These are phyloP conservation scores for Astraeus odoratus DNA, from an alignment of 768 basidiomycete species.

Conservation along the genomic window DNA sequence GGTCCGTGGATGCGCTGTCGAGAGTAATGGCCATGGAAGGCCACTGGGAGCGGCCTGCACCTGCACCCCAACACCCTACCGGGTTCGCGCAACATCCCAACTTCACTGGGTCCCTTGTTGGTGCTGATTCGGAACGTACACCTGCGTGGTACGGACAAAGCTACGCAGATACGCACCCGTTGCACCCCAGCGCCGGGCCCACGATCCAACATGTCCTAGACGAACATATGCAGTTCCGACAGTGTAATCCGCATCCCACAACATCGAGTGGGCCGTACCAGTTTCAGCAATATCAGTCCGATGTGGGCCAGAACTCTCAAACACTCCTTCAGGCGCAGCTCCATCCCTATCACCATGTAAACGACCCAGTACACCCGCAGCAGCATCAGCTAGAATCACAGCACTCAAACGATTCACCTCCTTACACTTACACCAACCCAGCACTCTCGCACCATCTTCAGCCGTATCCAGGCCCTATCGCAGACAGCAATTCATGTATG, in stretches of 20 bases:
- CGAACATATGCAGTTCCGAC: not conserved
- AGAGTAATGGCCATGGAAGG: not conserved
- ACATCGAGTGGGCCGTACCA: not conserved
- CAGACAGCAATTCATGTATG: constrained; percentile 1
- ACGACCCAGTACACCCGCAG: constrained; percentile 15
- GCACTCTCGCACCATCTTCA: constrained; percentile 6
- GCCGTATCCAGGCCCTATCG: constrained; percentile 4
- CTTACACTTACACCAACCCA: not conserved
- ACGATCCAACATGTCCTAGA: not conserved
- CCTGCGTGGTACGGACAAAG: not conserved
- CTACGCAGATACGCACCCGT: not conserved
- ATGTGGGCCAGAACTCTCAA: constrained; percentile 10
- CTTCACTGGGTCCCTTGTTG: not conserved
- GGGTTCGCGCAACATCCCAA: not conserved
- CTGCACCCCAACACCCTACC: not conserved
- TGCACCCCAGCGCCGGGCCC: not conserved
- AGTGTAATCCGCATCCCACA: constrained; percentile 8
- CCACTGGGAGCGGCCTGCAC: not conserved
- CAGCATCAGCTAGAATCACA: constrained; percentile 8
- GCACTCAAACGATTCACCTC: constrained; percentile 7
- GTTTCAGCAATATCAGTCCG: constrained; percentile 11
- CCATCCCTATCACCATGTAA: constrained; percentile 8
- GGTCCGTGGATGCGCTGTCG: constrained; percentile 4
- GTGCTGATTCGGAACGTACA: not conserved
- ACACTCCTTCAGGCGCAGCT: constrained; percentile 17